phyloP scores from a whole-genome alignment of 495 filamentous ascomycete species.

The Cercophora samala region DNA sequence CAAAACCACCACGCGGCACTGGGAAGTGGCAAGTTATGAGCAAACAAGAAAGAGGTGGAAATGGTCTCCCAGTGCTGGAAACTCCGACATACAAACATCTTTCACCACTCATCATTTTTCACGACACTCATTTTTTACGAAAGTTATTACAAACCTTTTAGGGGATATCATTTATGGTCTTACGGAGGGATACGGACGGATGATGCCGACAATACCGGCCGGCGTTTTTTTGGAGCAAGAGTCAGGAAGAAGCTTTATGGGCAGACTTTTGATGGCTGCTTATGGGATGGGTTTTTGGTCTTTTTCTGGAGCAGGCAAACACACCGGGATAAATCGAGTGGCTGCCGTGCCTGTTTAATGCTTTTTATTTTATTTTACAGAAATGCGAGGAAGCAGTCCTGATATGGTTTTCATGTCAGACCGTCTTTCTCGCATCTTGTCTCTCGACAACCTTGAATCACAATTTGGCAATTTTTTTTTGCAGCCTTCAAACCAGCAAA shows the following conservation, averaged over 20 bases:
- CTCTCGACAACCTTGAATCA: neutral
- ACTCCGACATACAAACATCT: constrained; percentile 1
- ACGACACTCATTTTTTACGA: constrained; percentile 2
- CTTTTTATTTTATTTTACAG: neutral
- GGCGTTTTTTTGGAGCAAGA: neutral
- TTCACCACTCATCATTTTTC: neutral
- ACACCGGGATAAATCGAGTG: neutral
- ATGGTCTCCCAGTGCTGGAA: constrained; percentile 8
- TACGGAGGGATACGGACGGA: neutral
- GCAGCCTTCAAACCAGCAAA: neutral
- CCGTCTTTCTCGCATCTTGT: neutral
- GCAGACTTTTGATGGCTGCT: neutral
- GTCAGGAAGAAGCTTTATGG: neutral
- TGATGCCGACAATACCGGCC: neutral
- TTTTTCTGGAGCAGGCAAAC: neutral
- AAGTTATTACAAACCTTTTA: neutral
- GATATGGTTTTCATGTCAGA: neutral
- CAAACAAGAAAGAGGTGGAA: constrained; percentile 5
- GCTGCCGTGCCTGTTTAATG: neutral
- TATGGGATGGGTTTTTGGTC: neutral
- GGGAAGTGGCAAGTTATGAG: constrained; percentile 11
- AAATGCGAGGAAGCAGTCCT: neutral
- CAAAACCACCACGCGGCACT: constrained; percentile 4
- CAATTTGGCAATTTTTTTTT: neutral
- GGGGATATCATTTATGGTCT: neutral